Evolutionary conservation across 176 grass and related monocot genomes (phyloP).

Genomic region (Guadua angustifolia): DNA sequence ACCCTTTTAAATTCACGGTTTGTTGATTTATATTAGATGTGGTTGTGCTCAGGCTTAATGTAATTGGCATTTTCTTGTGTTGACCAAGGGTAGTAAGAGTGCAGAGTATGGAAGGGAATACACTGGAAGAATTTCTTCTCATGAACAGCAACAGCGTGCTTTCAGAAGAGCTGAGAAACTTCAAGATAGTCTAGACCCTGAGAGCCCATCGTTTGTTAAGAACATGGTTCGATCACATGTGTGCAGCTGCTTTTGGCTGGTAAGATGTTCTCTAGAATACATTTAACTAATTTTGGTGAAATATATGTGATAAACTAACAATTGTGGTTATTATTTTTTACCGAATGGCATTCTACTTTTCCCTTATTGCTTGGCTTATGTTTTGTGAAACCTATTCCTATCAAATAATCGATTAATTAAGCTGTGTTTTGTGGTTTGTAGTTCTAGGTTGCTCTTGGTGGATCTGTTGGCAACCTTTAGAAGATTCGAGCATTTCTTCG

Average conservation of each 20-base stretch:
- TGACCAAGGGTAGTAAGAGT: conserved; percentile 60
- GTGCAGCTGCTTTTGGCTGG: conserved; percentile 98
- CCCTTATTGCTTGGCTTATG: conserved; percentile 11
- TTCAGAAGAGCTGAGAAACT: conserved; percentile 72
- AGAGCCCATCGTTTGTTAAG: conserved; percentile 90
- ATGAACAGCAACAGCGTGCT: conserved; percentile 72
- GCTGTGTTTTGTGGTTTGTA: conserved; percentile 32
- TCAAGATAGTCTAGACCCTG: conserved; percentile 58
- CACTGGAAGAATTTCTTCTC: conserved; percentile 79
- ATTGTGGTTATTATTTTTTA: conserved; percentile 6
- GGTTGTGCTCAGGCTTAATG: too few relatives aligned
- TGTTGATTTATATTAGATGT: too few relatives aligned
- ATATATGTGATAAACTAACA: conserved; percentile 12
- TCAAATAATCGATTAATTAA: conserved; percentile 32
- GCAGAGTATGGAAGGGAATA: conserved; percentile 69
- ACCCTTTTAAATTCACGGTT: too few relatives aligned
- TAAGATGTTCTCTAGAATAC: conserved; percentile 47
- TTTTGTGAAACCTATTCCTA: conserved; percentile 16
- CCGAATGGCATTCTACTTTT: conserved; percentile 1
- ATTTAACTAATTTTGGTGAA: neutral
- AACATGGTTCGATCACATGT: conserved; percentile 90
- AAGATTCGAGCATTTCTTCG: conserved; percentile 92
- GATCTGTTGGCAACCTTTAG: conserved; percentile 86
- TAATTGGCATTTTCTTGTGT: too few relatives aligned
- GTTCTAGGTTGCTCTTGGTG: too few relatives aligned